phyloP scores from a whole-genome alignment of 352 stramenopile species.

The Blastocystis sp. region DNA sequence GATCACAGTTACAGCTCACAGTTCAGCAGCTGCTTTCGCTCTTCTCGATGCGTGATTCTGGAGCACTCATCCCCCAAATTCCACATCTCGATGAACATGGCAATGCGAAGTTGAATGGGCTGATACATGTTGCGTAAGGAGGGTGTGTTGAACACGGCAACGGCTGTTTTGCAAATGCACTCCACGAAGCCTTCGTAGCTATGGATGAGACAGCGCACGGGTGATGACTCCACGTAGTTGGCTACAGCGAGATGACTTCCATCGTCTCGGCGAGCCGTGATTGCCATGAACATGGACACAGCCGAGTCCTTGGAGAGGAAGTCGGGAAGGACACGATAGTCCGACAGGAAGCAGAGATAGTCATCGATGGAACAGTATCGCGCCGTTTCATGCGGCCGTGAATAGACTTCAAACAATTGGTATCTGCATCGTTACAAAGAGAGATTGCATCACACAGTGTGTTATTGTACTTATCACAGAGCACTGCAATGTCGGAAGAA shows the following conservation, averaged over 20 bases:
- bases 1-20: background rate
- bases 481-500: conserved; percentile 36
- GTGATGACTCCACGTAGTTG: conserved; percentile 28
- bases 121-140: background rate
- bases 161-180: conserved; percentile 5
- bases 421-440: background rate
- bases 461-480: conserved; percentile 57
- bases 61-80: conserved; percentile 33
- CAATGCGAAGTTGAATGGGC: background rate
- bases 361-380: conserved; percentile 39
- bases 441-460: background rate
- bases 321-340: conserved; percentile 24
- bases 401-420: conserved; percentile 56
- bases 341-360: conserved; percentile 6
- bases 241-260: conserved; percentile 21
- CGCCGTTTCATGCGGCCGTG: background rate
- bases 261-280: conserved; percentile 22
- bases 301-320: conserved; percentile 28
- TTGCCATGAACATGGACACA: conserved; percentile 1
- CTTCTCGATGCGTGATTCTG: conserved; percentile 24
- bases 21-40: conserved; percentile 19
- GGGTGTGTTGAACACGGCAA: background rate
- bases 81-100: conserved; percentile 35
- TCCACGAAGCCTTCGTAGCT: conserved; percentile 62
- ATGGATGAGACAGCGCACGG: background rate